Evolutionary conservation across 345 rosid genomes (phyloP), one percentile per base, ranked within the genome.

Genomic region (Hibiscus trionum): DNA sequence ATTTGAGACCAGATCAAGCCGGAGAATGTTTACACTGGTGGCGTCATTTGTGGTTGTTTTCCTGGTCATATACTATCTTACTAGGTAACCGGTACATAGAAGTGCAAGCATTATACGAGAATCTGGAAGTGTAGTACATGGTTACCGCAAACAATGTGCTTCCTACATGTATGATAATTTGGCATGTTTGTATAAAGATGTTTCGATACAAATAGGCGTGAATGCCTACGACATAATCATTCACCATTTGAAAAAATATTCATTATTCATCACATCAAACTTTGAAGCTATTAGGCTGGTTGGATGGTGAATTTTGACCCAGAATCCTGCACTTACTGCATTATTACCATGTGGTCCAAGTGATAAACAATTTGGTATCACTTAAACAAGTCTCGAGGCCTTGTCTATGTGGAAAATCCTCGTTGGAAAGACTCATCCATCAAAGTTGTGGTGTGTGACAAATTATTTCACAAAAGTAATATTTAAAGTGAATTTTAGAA

Each of bases 1-100:
- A 24, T 91, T 94, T 46, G 98, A 94, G 81, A 94, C 97, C 11
- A 94, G 86, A 82, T 90, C 98, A 49, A 90, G 96, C 89, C 81
- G 92, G 80, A 84, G 90, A 86, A 91, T 90, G 96, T 75, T 88
- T 75, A 83, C 90, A 26, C 91, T 91, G 1, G 96, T 91, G 81
- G 98, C 93, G 14, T 88, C 93, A 16, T 91, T 94, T 29, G 85
- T 91, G 66, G 93, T 86, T 69, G 75, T 94, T 78, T 94, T 94
- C 88, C 82, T 90, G 70, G 75, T 94, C 50, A 75, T 94, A 76
- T 90, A 94, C 88, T 90, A 88, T 72, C 91, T 91, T 67, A 88
- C 97, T 47, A 81, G 93, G 84, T 91, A 71, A 88, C 71, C 47
- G 57, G 61, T 68, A 37, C 42, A 37, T 37, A 61, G 42, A 42